Evolutionary conservation across 768 basidiomycete genomes (phyloP), one percentile per base, ranked within the genome.

Genomic region (Boletus edulis): DNA sequence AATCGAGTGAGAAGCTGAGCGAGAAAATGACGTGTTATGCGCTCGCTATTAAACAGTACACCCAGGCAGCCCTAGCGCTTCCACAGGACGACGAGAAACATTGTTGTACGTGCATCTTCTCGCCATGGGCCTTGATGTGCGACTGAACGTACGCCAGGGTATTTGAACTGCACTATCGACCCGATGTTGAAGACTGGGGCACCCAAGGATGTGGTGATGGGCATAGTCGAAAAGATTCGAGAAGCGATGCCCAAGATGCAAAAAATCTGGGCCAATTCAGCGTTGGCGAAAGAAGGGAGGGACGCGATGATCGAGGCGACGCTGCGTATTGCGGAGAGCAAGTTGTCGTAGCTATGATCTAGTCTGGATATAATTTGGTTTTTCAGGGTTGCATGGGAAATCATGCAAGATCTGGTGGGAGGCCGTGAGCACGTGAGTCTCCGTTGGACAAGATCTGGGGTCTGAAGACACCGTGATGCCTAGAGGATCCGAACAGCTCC

Each of bases 11-110:
- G 8, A 38, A 22, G 27, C 15, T 34, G 4, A 1, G 0, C 9
- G 55, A 49, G n/a, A 18, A 35, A n/a, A 46, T 2, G 29, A 2
- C 7, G 48, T 11, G 22, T 9, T 15, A 39, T 18, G n/a, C 5
- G 2, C 14, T 46, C 20, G 39, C 32, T 4, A 12, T 32, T 2
- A 15, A 29, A 12, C 14, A 34, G 4, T 60, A 42, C 40, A 20
- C 14, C 5, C 17, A 12, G 4, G 57, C 45, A 20, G 34, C 17
- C 2, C 6, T 3, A 7, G 24, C 9, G 8, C 8, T 61, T 47
- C 54, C 59, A n/a, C 8, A 11, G 10, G 48, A 48, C 37, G 42
- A 59, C 6, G 47, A 59, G 39, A 42, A 39, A 13, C 20, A 42
- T 11, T 51, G n/a, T 10, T 47, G 41, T 50, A 20, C 24, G 39